Conservation (phyloP, 1,139 yeast species). For the Scheffersomyces lignicola region DNA sequence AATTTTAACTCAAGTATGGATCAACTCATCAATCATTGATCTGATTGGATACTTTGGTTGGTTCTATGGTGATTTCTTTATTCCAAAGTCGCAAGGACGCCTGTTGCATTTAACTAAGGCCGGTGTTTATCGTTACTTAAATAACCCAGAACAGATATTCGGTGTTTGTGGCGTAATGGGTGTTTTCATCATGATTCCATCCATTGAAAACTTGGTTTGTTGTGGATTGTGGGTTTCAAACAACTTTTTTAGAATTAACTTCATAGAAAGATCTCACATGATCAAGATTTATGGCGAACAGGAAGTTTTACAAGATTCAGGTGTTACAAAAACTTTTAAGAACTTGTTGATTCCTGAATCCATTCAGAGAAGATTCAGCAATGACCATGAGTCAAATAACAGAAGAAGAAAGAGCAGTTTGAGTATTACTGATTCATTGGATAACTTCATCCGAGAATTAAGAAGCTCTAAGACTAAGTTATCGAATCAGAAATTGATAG, state of each 20-base stretch:
- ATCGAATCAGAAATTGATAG: constrained; percentile 39
- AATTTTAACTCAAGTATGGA: constrained; percentile 67
- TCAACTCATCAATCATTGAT: constrained; percentile 67
- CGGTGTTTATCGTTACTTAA: constrained; percentile 81
- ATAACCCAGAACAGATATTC: constrained; percentile 80
- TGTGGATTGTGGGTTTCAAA: constrained; percentile 71
- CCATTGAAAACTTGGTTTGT: constrained; percentile 52
- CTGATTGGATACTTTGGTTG: constrained; percentile 85
- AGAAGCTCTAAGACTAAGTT: constrained; percentile 31
- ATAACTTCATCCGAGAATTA: constrained; percentile 41
- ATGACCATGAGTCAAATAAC: constrained; percentile 14
- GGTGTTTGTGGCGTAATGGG: constrained; percentile 90
- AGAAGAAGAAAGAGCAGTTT: constrained; percentile 22
- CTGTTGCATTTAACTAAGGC: constrained; percentile 65
- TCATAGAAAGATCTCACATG: constrained; percentile 82
- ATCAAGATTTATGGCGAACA: constrained; percentile 72
- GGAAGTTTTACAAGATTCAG: constrained; percentile 58
- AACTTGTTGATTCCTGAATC: constrained; percentile 48
- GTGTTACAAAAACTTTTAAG: constrained; percentile 66
- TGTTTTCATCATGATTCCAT: constrained; percentile 61
- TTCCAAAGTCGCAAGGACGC: constrained; percentile 44
- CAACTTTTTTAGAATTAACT: constrained; percentile 66
- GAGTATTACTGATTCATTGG: constrained; percentile 39
- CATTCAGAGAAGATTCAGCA: constrained; percentile 35
- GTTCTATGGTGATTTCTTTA: constrained; percentile 87